phyloP scores from a whole-genome alignment of 2,329 filamentous ascomycete species.

The Paracamarosporium sp. region DNA sequence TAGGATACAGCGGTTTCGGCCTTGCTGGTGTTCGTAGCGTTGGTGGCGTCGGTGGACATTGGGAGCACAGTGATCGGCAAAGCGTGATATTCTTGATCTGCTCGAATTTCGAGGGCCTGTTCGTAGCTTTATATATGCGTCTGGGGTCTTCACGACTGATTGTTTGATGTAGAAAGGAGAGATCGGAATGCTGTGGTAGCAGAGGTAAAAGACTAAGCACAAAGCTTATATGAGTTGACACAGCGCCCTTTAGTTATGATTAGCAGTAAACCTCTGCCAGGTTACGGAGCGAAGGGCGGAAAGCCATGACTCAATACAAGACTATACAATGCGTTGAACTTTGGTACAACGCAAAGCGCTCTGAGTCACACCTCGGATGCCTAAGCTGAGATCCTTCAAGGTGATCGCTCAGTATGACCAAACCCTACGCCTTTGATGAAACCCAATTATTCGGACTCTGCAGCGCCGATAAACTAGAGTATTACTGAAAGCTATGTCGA shows the following conservation, averaged over 20 bases:
- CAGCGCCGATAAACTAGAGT: too few relatives aligned
- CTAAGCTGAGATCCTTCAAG: background rate
- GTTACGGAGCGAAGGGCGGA: background rate
- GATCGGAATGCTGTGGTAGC: background rate
- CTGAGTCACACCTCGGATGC: constrained; percentile 2
- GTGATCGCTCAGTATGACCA: background rate
- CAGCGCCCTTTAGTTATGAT: background rate
- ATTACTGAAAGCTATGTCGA: too few relatives aligned
- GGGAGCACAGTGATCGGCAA: background rate
- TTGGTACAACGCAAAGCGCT: background rate
- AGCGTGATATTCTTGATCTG: background rate
- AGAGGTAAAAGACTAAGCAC: background rate
- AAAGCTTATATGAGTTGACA: background rate
- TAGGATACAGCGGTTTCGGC: constrained; percentile 77
- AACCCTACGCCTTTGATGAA: background rate
- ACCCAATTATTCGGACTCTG: too few relatives aligned
- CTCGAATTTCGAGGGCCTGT: too few relatives aligned
- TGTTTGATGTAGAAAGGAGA: background rate
- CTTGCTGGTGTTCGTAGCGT: constrained; percentile 20
- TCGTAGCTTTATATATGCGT: background rate
- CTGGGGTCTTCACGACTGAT: background rate
- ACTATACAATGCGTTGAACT: background rate
- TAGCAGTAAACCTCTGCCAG: background rate
- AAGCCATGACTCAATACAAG: background rate
- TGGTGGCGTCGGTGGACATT: constrained; percentile 10